These are phyloP conservation scores for Uronychia binucleata DNA, from an alignment of 73 alveolate genomes.

Conservation along the genomic window DNA sequence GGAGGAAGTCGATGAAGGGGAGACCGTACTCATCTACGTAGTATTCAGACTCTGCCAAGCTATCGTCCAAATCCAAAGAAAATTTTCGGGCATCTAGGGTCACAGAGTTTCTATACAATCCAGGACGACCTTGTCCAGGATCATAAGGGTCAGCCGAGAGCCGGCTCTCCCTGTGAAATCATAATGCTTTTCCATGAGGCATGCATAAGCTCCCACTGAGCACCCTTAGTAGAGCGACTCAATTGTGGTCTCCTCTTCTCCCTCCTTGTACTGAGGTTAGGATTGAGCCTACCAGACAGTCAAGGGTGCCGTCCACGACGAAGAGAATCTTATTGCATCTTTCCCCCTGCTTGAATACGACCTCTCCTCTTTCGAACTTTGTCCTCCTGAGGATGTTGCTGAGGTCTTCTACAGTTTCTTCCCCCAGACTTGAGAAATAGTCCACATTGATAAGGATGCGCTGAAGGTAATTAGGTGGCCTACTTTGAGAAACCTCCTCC, in stretches of 20 bases:
- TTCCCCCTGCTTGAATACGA: not conserved
- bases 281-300: not conserved
- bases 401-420: not conserved
- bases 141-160: not conserved
- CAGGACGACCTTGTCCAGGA: not conserved
- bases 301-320: not conserved
- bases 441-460: not conserved
- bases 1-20: not conserved
- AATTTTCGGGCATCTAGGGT: not conserved
- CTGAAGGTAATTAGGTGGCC: not conserved
- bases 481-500: not conserved
- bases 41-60: not conserved
- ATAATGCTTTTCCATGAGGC: not conserved
- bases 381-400: not conserved
- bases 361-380: not conserved
- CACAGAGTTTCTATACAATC: not conserved
- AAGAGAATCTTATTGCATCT: not conserved
- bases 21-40: not conserved
- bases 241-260: not conserved
- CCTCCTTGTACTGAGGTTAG: not conserved
- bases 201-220: constrained; percentile 12
- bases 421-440: not conserved
- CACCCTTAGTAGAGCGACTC: constrained; percentile 28
- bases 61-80: not conserved
- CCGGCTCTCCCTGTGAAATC: not conserved